Conservation (phyloP, 2,329 filamentous ascomycete genomes). For the Apiospora sp. region DNA sequence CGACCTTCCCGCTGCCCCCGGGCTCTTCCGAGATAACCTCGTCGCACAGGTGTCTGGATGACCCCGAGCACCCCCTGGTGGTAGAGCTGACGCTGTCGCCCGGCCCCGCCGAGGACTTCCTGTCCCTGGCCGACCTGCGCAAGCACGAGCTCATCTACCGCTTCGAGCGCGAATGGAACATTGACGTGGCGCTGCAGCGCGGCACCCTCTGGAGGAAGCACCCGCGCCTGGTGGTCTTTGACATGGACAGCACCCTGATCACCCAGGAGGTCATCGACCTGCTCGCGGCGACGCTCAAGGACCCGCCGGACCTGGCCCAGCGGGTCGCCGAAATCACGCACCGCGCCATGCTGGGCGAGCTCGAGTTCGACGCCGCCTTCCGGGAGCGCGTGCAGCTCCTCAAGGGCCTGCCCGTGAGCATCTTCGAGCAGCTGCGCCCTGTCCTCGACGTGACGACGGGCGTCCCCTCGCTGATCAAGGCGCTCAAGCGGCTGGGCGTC, state of each 20-base stretch:
- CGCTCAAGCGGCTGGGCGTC: constrained; percentile 79
- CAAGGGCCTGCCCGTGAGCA: constrained; percentile 77
- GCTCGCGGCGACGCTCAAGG: constrained; percentile 78
- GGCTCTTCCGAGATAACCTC: constrained; percentile 63
- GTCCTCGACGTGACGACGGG: constrained; percentile 84
- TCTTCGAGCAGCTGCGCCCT: constrained; percentile 80
- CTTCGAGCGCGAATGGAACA: constrained; percentile 89
- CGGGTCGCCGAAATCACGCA: constrained; percentile 89
- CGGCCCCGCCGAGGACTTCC: constrained; percentile 66
- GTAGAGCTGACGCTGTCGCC: constrained; percentile 73
- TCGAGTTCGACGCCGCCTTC: constrained; percentile 89
- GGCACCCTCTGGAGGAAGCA: constrained; percentile 79
- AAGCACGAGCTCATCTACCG: constrained; percentile 83
- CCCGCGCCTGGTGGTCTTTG: constrained; percentile 90
- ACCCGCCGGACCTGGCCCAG: constrained; percentile 76
- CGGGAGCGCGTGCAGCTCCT: constrained; percentile 82
- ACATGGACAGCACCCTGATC: constrained; percentile 98
- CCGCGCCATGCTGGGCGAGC: constrained; percentile 93
- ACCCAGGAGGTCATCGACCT: constrained; percentile 98
- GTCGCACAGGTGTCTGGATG: constrained; percentile 71
- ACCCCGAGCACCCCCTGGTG: constrained; percentile 64
- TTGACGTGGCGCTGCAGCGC: constrained; percentile 80
- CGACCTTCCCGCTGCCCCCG: constrained; percentile 63
- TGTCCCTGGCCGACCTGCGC: constrained; percentile 73
- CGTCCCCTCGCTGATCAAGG: constrained; percentile 75